Evolutionary conservation across 148 eudicot genomes (phyloP), one percentile per base, ranked within the genome.

Genomic region (Bassia scoparia): DNA sequence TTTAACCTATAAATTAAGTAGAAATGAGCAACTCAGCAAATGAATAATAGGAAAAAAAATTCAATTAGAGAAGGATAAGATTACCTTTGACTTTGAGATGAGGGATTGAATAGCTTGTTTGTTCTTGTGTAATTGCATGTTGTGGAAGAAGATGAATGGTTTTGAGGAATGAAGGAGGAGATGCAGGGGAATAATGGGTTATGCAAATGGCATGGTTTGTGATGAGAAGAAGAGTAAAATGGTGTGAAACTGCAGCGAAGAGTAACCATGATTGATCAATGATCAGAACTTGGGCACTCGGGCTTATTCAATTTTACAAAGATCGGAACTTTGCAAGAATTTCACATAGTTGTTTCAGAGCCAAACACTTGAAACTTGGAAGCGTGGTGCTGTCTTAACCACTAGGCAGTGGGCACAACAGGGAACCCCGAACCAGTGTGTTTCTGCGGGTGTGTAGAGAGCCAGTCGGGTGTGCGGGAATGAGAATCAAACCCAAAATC

Each of bases 211-310:
- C 43, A 68, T 73, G 75, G 80, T 67, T 71, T 80, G 61, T 55
- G 16, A 63, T 43, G 43, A 50, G 10, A 67, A 71, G n/a, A 34
- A 54, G 76, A 74, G 41, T 65, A 41, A 7, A 41, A 58, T 15
- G 82, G 78, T 56, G 78, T 70, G 56, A 74, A 69, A 69, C 55
- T 83, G 65, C 79, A 85, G 7, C 74, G 81, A 62, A 80, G 35
- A 69, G 86, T 82, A 70, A 54, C 52, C 78, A 77, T 70, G 76
- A 71, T 83, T 27, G 70, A 31, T 64, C 37, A 26, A 52, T 52
- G 20, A 52, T 20, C 21, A 30, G 12, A 62, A 27, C n/a, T n/a
- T n/a, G n/a, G n/a, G n/a, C n/a, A n/a, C n/a, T n/a, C 12, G 46
- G 46, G 46, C 12, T 41, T 14, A 41, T 41, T 2, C 46, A 7